Evolutionary conservation across 768 basidiomycete genomes (phyloP).

Genomic region (Leccinum disarticulatum): DNA sequence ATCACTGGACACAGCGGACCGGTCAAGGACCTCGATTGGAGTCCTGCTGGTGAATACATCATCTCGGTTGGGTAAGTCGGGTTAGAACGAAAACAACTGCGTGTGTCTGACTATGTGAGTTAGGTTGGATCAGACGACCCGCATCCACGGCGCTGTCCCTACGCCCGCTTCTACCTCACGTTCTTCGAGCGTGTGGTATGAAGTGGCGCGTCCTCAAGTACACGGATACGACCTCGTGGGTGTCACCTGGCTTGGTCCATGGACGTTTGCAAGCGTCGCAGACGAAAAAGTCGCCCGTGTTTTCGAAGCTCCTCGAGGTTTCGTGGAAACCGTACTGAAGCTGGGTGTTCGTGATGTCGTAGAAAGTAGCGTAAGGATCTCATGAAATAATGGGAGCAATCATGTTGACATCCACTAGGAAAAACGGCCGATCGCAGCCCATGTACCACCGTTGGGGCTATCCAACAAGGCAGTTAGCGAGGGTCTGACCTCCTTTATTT

Average conservation of each 20-base stretch:
- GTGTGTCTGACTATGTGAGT: constrained; percentile 1
- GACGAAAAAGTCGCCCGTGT: constrained; percentile 96
- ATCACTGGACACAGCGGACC: constrained; percentile 82
- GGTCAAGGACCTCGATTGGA: constrained; percentile 84
- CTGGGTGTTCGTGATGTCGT: constrained; percentile 49
- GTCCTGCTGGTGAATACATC: constrained; percentile 80
- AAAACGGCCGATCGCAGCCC: constrained; percentile 72
- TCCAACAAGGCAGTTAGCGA: constrained; percentile 90
- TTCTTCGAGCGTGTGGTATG: constrained; percentile 61
- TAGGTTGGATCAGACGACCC: constrained; percentile 89
- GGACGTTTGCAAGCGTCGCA: constrained; percentile 86
- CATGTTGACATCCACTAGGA: constrained; percentile 38
- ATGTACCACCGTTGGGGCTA: constrained; percentile 88
- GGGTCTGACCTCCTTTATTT: constrained; percentile 38
- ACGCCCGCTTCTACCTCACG: constrained; percentile 7
- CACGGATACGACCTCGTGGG: constrained; percentile 94
- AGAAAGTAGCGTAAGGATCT: constrained; percentile 47
- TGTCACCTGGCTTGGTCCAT: constrained; percentile 68
- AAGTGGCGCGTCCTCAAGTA: constrained; percentile 89
- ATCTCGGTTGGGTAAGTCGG: constrained; percentile 74
- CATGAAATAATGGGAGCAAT: not conserved
- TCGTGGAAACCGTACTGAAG: constrained; percentile 61
- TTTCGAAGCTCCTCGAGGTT: constrained; percentile 86
- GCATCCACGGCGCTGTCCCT: constrained; percentile 71
- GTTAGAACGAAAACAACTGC: not conserved